Base-by-base conservation (phyloP, 305 asterid species). In the Caryopteris hybrid region DNA sequence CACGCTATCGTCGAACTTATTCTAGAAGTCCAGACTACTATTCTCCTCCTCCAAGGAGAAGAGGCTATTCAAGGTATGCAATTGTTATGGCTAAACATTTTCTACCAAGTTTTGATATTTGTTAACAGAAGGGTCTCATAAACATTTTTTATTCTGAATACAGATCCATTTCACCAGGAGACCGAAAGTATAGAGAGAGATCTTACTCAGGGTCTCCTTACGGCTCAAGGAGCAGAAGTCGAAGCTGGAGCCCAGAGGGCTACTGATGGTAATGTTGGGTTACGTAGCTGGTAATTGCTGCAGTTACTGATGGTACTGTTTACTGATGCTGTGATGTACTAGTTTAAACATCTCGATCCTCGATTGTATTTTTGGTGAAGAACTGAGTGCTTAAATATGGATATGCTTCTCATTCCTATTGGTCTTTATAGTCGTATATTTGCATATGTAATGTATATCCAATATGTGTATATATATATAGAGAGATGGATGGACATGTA, bases 171-270 rank as follows among this genome's bases (percentile, higher is more conserved):
- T 80, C 84, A 5, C 85, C 90, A n/a, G 52, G 68, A 8, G 80
- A 64, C 6, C 29, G 61, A 27, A 74, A 80, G 76, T 74, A 77
- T 17, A 68, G 90, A 66, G 81, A 62, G 63, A 79, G 85, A 70
- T 82, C 89, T 0, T 73, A 74, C 77, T 81, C 89, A 0, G 48
- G 83, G 66, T 82, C 90, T 17, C 86, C 87, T 0, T 76, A 77
- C 48, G 77, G 63, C 23, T 76, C 87, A n/a, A 80, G 87, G 55
- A 81, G 95, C 80, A 8, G 52, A 58, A 84, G 90, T 41, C 61
- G 38, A 31, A 73, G 90, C 61, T 11, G 80, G 58, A 76, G 77
- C 70, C 55, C 68, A 0, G 76, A 36, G 0, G 64, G 36, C 38
- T 82, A 84, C 67, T 78, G 51, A 39, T 58, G 29, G 41, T 54